A percentile compares a stretch with the other conserved stretches of the same genome.
Conservation (phyloP, 177 flowering plant species). For the Vitis hybrid region DNA sequence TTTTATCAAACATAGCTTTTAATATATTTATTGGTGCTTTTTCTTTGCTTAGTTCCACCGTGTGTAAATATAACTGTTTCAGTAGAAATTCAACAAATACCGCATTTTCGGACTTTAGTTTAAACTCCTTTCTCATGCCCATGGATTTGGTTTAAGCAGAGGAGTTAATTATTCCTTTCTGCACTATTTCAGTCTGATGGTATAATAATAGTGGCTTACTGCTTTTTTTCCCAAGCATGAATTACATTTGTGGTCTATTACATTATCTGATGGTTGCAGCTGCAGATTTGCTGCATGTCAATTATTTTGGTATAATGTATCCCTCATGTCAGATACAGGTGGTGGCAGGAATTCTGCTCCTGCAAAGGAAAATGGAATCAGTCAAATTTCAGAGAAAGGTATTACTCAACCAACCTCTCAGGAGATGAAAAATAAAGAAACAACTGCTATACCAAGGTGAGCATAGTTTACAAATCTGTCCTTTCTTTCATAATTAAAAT, state of each 20-base stretch:
- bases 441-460: slow-evolving; percentile 43
- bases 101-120: neutral
- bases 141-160: neutral
- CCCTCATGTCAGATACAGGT: slow-evolving; percentile 49
- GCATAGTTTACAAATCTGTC: neutral
- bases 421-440: slow-evolving; percentile 40
- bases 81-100: neutral
- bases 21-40: neutral
- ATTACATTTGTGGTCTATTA: neutral
- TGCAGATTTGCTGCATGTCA: neutral
- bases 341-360: slow-evolving; percentile 38
- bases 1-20: neutral
- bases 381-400: slow-evolving; percentile 39
- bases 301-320: neutral
- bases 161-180: neutral
- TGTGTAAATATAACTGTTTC: neutral
- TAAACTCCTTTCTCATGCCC: neutral
- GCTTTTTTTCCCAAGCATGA: neutral
- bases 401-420: slow-evolving; percentile 29
- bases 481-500: neutral
- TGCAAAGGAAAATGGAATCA: slow-evolving; percentile 45
- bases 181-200: neutral
- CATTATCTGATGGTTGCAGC: neutral
- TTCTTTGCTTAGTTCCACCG: neutral
- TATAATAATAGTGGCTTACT: neutral